Evolutionary conservation across 257 asterid genomes (phyloP), one percentile per base, ranked within the genome.

Genomic region (Scutellaria minor): DNA sequence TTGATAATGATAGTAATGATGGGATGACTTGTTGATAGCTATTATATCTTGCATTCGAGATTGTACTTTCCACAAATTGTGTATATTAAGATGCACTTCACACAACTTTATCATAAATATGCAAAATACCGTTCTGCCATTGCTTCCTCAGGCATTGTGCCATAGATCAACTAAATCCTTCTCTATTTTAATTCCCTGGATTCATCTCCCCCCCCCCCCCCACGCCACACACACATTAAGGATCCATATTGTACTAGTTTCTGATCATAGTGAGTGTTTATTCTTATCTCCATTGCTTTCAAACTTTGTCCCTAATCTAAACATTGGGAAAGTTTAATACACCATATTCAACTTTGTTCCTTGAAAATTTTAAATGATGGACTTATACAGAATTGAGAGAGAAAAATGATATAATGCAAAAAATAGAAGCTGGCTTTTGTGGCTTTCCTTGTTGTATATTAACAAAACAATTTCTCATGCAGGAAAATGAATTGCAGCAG

Each of bases 401-500:
- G 55, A 13, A 51, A 31, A 31, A 31, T 31, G 37, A 31, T 31
- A 31, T 2, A 31, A 31, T 4, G 46, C 18, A 35, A 65, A 52
- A 63, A 12, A 20, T 9, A 42, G 31, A 31, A 47, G 11, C 18
- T 37, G 5, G 9, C 5, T 39, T 54, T 55, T 54, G 37, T 62
- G 9, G 22, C 7, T 63, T 54, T 63, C 12, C 22, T n/a, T 74
- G 7, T 40, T 67, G 50, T 14, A 45, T 31, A 18, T 50, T 60
- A 60, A 50, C 70, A 9, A n/a, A 61, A 37, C 11, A 60, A 4
- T 41, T 24, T 13, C 11, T 51, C n/a, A 10, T 15, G 71, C 80
- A 69, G 80, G 71, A 68, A 39, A 61, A 24, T 47, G 4, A 9
- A 13, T 37, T 47, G 18, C 58, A 65, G 45, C 27, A 53, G 51